phyloP scores from a whole-genome alignment of 2,329 filamentous ascomycete genomes.

The Epichloe amarillans region DNA sequence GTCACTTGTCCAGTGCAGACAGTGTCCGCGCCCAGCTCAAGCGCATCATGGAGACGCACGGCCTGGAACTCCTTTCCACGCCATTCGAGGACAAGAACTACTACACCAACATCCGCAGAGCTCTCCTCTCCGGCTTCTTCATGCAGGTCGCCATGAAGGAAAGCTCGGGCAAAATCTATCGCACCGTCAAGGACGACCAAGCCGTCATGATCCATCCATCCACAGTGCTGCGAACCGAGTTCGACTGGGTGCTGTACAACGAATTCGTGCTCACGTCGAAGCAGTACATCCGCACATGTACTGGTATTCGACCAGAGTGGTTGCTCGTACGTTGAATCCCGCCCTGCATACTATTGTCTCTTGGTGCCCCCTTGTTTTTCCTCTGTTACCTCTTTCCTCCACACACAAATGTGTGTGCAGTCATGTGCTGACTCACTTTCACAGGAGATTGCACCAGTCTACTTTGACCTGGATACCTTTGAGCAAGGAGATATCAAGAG shows the following conservation, averaged over 20 bases:
- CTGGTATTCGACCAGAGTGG: constrained; percentile 87
- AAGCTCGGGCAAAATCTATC: constrained; percentile 75
- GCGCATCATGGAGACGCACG: constrained; percentile 91
- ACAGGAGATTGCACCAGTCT: constrained; percentile 82
- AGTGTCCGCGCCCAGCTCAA: constrained; percentile 85
- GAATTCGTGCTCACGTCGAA: constrained; percentile 97
- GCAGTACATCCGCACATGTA: constrained; percentile 94
- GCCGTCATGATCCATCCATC: constrained; percentile 86
- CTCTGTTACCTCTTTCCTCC: not conserved
- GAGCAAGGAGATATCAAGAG: constrained; percentile 76
- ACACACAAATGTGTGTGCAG: not conserved
- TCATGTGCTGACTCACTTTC: not conserved
- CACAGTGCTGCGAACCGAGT: constrained; percentile 76
- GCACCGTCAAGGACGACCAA: constrained; percentile 94
- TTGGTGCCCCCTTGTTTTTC: not conserved
- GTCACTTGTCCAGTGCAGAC: constrained; percentile 82
- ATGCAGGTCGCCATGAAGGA: constrained; percentile 99
- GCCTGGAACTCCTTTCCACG: constrained; percentile 75
- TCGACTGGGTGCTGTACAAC: constrained; percentile 96
- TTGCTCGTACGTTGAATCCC: constrained; percentile 49
- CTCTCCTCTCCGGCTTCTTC: constrained; percentile 90
- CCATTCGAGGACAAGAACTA: constrained; percentile 93
- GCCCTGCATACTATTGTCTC: not conserved
- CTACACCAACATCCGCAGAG: constrained; percentile 91
- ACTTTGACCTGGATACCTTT: constrained; percentile 79